Evolutionary conservation across 768 basidiomycete genomes (phyloP).

Genomic region (Dioszegia crocea): DNA sequence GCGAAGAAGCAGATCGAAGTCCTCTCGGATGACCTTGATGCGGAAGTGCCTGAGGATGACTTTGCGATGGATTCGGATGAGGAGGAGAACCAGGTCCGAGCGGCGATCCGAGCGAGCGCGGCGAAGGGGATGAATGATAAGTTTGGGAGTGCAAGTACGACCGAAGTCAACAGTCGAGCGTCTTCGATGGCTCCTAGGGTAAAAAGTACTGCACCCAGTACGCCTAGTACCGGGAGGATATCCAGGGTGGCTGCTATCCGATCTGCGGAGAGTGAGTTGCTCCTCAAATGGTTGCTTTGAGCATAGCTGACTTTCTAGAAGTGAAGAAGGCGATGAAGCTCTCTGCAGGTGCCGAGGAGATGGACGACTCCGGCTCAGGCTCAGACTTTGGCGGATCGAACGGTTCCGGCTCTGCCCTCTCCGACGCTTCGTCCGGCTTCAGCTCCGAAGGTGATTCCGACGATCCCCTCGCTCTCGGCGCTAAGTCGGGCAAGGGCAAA

Average conservation of each 20-base stretch:
- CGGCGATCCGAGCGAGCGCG: conserved; percentile 19
- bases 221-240: not conserved
- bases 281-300: not conserved
- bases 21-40: conserved; percentile 10
- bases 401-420: not conserved
- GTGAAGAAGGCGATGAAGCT: conserved; percentile 3
- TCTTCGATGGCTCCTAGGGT: not conserved
- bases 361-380: conserved; percentile 13
- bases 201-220: not conserved
- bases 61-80: conserved; percentile 41
- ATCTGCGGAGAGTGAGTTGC: conserved; percentile 3
- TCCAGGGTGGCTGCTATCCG: conserved; percentile 3
- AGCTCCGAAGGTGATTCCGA: conserved; percentile 5
- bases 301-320: not conserved
- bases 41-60: conserved; percentile 15
- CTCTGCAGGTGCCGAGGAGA: not conserved
- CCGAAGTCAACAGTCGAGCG: not conserved
- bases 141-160: conserved; percentile 6
- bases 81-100: conserved; percentile 29
- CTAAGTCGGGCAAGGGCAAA: conserved; percentile 6
- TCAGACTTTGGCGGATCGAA: conserved; percentile 14
- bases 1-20: conserved; percentile 14
- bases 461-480: not conserved
- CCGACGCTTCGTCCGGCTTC: conserved; percentile 1
- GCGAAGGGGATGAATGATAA: not conserved